Evolutionary conservation across 2,329 filamentous ascomycete species (phyloP), one percentile per base, ranked within the genome.

Genomic region (Bipolaris cookei): DNA sequence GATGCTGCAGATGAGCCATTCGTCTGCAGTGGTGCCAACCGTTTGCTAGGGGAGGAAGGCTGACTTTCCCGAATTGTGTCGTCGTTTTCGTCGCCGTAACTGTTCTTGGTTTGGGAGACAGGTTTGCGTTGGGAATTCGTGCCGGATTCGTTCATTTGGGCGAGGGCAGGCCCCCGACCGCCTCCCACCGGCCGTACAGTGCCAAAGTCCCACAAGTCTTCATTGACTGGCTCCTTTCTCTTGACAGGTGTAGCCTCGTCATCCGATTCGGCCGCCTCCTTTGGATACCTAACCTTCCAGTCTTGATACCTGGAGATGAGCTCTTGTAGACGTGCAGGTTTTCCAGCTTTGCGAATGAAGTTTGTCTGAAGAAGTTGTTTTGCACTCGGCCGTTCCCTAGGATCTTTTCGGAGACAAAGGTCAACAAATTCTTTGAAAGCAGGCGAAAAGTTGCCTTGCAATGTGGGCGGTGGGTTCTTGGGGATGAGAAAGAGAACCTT

Each of bases 151-250:
- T 91, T 92, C 87, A 97, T 87, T 0, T 87, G 82, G 65, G 89
- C 84, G 46, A 91, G 80, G 28, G 83, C 83, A 59, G 88, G 87
- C 25, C 86, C 84, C 28, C 71, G 60, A 14, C 56, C 69, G 13
- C 63, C 67, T 35, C 62, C 86, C 30, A 89, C 88, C 5, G 96
- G 88, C 54, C 93, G 86, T 50, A 99, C 91, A 0, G 95, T 99
- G 41, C 95, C 95, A 80, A 99, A 99, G 76, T 99, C 95, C 95
- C 95, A 99, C 73, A 98, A 86, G 75, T 98, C 95, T 74, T 97
- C 91, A 32, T 90, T 84, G 55, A 88, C 84, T 1, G 81, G 77
- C 34, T 78, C 75, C 62, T 75, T 68, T 49, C 76, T 69, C 56
- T 78, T 70, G 21, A 73, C 62, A 1, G 73, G 72, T 6, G 71